Conservation (phyloP, 2,329 filamentous ascomycete species). For the Botryotinia calthae region DNA sequence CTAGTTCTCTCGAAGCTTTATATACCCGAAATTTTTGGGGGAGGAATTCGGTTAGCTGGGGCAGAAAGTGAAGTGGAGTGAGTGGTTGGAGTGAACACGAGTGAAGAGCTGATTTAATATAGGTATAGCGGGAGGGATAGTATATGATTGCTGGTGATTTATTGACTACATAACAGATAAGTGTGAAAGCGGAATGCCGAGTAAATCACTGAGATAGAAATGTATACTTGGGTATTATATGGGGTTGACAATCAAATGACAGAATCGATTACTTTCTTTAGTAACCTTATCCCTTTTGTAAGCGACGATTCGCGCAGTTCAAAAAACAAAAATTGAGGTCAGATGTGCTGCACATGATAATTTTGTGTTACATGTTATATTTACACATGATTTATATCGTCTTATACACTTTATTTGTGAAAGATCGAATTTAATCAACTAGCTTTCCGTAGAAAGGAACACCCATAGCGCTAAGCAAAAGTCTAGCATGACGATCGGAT, state of each 20-base stretch:
- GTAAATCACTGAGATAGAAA: too few species aligned
- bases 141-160: fast-evolving
- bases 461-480: constrained; percentile 35
- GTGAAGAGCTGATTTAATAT: background rate
- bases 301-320: background rate
- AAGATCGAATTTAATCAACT: constrained; percentile 29
- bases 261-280: too few species aligned
- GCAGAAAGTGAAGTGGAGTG: background rate
- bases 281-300: background rate
- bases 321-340: background rate
- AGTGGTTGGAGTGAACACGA: too few species aligned
- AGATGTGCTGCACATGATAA: background rate
- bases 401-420: background rate
- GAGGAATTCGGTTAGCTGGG: background rate
- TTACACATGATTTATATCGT: constrained; percentile 11
- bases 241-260: background rate
- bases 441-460: constrained; percentile 36
- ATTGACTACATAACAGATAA: background rate
- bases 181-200: too few species aligned
- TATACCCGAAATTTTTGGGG: background rate
- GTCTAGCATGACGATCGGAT: constrained; percentile 35
- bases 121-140: background rate
- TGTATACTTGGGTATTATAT: too few species aligned
- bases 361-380: constrained; percentile 18
- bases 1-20: background rate